Conservation (phyloP, 352 stramenopile species). For the Globisporangium spinosum region DNA sequence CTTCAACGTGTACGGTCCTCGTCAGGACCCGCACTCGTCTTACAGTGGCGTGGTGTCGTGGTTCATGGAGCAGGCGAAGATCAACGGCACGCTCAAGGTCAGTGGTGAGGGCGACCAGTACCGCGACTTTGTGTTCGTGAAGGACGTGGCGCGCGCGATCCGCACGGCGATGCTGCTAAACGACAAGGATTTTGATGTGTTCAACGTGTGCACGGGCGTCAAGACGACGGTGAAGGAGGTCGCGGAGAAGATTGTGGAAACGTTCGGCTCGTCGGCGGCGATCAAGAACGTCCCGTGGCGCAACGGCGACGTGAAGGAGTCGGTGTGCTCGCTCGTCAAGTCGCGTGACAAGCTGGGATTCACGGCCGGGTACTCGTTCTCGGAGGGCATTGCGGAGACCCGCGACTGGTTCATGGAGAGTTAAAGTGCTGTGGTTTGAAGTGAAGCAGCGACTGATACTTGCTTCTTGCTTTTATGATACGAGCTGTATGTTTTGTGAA, state of each 20-base stretch:
- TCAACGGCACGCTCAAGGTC: constrained; percentile 78
- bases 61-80: constrained; percentile 87
- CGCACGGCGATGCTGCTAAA: constrained; percentile 69
- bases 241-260: constrained; percentile 61
- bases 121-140: constrained; percentile 85
- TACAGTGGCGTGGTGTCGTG: constrained; percentile 83
- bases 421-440: constrained; percentile 3
- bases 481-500: too few relatives aligned
- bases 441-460: not conserved
- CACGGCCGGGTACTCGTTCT: constrained; percentile 59
- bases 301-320: constrained; percentile 79
- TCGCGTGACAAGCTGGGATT: constrained; percentile 70
- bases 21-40: constrained; percentile 78
- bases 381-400: constrained; percentile 61
- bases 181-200: constrained; percentile 73
- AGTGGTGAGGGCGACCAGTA: constrained; percentile 76
- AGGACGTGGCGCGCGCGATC: constrained; percentile 79
- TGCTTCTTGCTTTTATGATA: too few relatives aligned
- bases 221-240: constrained; percentile 69
- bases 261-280: constrained; percentile 55
- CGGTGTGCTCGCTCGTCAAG: constrained; percentile 69
- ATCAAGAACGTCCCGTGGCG: constrained; percentile 71
- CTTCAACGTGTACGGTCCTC: constrained; percentile 84
- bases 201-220: constrained; percentile 81
- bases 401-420: constrained; percentile 72